Evolutionary conservation across 2,329 filamentous ascomycete species (phyloP).

Genomic region (Xylariaceae sp.): DNA sequence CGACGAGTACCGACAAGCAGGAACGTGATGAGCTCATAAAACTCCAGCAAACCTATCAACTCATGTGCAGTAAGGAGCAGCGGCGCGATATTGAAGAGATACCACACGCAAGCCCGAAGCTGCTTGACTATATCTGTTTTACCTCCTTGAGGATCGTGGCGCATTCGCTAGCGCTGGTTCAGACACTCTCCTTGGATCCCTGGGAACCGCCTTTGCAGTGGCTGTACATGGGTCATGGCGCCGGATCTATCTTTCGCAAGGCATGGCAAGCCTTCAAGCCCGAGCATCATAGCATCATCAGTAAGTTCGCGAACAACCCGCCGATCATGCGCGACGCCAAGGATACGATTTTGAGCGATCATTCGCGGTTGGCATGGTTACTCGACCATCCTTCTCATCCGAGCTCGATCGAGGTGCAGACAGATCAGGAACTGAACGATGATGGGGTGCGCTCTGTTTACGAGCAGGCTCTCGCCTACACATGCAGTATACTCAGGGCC

Average conservation of each 20-base stretch:
- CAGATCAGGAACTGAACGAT: constrained; percentile 32
- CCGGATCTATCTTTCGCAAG: constrained; percentile 31
- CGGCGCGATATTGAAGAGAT: constrained; percentile 33
- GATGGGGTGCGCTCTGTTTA: constrained; percentile 28
- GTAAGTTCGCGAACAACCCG: constrained; percentile 27
- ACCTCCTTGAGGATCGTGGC: constrained; percentile 34
- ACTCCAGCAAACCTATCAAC: constrained; percentile 35
- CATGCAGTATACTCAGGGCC: constrained; percentile 31
- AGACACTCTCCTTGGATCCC: constrained; percentile 33
- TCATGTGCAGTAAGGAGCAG: constrained; percentile 35
- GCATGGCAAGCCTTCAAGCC: constrained; percentile 24
- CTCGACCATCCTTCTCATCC: constrained; percentile 31
- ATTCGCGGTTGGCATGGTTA: constrained; percentile 33
- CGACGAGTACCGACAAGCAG: constrained; percentile 21
- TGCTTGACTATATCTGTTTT: constrained; percentile 35
- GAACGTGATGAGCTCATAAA: constrained; percentile 30
- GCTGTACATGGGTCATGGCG: constrained; percentile 34
- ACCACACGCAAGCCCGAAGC: constrained; percentile 19
- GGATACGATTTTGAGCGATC: constrained; percentile 30
- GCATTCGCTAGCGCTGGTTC: constrained; percentile 36
- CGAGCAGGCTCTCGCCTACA: constrained; percentile 33
- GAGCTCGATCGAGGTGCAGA: constrained; percentile 21
- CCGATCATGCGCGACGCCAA: constrained; percentile 30
- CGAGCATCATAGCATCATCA: constrained; percentile 24
- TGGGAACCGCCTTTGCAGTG: constrained; percentile 38